A percentile compares a stretch with the other conserved stretches of the same genome.
Conservation (phyloP, 352 stramenopile genomes). For the Pythium periplocum region DNA sequence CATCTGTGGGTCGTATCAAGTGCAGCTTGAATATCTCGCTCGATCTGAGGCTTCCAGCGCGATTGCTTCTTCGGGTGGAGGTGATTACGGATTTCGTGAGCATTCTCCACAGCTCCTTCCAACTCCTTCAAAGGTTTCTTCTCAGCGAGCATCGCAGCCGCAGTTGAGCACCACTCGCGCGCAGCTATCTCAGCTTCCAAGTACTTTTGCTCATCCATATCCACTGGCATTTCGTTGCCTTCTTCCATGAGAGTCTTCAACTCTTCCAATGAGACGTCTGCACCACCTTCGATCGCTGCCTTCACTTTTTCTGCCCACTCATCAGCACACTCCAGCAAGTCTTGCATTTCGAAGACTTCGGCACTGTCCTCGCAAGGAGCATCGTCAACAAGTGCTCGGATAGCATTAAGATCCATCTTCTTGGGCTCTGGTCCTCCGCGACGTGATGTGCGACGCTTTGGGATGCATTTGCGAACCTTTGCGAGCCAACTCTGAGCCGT, state of each 20-base stretch:
- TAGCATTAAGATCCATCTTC: conserved; percentile 79
- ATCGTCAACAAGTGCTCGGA: conserved; percentile 80
- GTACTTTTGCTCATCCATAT: conserved; percentile 85
- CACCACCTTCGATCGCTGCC: conserved; percentile 64
- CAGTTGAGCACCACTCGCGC: conserved; percentile 69
- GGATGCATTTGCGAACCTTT: conserved; percentile 84
- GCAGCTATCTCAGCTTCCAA: conserved; percentile 74
- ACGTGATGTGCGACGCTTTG: conserved; percentile 64
- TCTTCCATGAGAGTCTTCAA: conserved; percentile 77
- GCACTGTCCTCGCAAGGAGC: conserved; percentile 80
- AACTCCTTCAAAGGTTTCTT: conserved; percentile 65
- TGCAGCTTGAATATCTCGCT: conserved; percentile 67
- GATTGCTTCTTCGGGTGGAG: conserved; percentile 75
- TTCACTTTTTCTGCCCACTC: conserved; percentile 80
- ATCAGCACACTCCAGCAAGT: conserved; percentile 81
- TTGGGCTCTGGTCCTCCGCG: conserved; percentile 45
- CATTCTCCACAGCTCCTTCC: conserved; percentile 48
- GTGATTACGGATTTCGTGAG: conserved; percentile 61
- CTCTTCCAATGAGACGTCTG: conserved; percentile 60
- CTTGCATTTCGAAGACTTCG: conserved; percentile 89
- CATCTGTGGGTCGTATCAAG: conserved; percentile 68
- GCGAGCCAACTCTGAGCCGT: conserved; percentile 80
- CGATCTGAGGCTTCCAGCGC: conserved; percentile 78
- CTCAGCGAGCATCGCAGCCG: conserved; percentile 41
- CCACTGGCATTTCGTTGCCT: conserved; percentile 78